Conservation (phyloP, 2,329 filamentous ascomycete genomes). For the Talaromyces albobiverticillius region DNA sequence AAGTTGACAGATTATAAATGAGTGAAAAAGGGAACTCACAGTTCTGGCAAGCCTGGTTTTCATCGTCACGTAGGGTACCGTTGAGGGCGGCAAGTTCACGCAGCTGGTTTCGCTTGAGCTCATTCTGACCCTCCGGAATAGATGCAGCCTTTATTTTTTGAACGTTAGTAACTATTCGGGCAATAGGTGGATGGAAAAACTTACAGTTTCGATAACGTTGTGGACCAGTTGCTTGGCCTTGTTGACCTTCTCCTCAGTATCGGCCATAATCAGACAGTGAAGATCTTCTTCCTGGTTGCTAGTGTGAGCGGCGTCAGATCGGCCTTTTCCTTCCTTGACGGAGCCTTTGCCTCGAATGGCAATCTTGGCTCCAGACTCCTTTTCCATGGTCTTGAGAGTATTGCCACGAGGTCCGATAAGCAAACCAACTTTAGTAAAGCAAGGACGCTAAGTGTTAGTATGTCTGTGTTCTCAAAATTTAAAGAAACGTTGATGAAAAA, state of each 20-base stretch:
- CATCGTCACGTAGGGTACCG: slow-evolving; percentile 97
- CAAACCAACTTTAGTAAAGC: slow-evolving; percentile 89
- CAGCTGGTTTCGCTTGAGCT: slow-evolving; percentile 97
- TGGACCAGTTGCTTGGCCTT: slow-evolving; percentile 98
- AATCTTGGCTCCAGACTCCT: slow-evolving; percentile 96
- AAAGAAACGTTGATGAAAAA: slow-evolving; percentile 22
- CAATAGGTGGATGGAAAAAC: slow-evolving; percentile 34
- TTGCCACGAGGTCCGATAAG: slow-evolving; percentile 99
- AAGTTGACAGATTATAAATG: neutral
- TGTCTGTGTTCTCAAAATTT: slow-evolving; percentile 42
- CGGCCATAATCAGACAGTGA: slow-evolving; percentile 98
- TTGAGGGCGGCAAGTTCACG: slow-evolving; percentile 96
- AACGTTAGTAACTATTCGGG: slow-evolving; percentile 20
- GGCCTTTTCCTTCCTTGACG: slow-evolving; percentile 98
- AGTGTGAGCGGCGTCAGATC: slow-evolving; percentile 96
- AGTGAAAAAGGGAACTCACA: slow-evolving; percentile 51
- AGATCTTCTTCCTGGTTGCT: slow-evolving; percentile 99
- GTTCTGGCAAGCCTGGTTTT: slow-evolving; percentile 99
- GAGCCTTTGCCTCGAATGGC: slow-evolving; percentile 99
- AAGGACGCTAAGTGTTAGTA: slow-evolving; percentile 88
- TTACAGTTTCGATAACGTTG: slow-evolving; percentile 96
- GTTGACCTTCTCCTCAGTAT: slow-evolving; percentile 98
- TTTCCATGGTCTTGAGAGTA: slow-evolving; percentile 99
- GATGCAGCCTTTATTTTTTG: slow-evolving; percentile 72
- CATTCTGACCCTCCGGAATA: slow-evolving; percentile 97